These are phyloP conservation scores for Rutstroemia sp. DNA, from an alignment of 2,329 filamentous ascomycete genomes.

Conservation along the genomic window DNA sequence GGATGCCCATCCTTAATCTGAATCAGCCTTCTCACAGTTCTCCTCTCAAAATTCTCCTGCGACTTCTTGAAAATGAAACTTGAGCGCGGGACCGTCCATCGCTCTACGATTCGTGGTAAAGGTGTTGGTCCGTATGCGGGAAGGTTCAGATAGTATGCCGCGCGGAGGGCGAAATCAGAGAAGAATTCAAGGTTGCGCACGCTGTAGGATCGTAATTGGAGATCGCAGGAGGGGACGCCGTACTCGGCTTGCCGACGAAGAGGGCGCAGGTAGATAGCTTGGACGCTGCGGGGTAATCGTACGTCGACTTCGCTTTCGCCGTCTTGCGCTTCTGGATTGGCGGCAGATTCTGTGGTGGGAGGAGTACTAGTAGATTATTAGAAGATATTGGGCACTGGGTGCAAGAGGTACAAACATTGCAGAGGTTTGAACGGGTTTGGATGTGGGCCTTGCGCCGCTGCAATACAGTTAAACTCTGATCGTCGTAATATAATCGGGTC, in stretches of 20 bases:
- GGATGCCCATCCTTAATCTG: constrained; percentile 90
- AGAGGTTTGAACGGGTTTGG: neutral
- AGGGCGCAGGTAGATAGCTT: constrained; percentile 80
- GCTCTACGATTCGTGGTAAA: constrained; percentile 76
- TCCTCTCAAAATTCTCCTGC: constrained; percentile 95
- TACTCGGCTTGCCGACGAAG: constrained; percentile 67
- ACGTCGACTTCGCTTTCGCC: constrained; percentile 4
- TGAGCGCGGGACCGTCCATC: constrained; percentile 86
- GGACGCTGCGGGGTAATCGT: constrained; percentile 72
- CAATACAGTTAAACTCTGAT: neutral
- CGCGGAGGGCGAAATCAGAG: constrained; percentile 86
- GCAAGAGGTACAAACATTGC: neutral
- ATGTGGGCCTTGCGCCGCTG: neutral
- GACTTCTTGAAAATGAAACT: constrained; percentile 96
- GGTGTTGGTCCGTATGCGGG: constrained; percentile 81
- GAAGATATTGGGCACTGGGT: neutral
- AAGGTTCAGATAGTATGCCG: constrained; percentile 87
- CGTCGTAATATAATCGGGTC: no score
- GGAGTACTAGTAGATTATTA: constrained; percentile 6
- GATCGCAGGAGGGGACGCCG: constrained; percentile 78
- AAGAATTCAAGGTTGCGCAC: constrained; percentile 90
- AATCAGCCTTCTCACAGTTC: constrained; percentile 77
- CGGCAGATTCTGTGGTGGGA: neutral
- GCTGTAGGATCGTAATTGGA: constrained; percentile 88
- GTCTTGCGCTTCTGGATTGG: neutral